These are phyloP conservation scores for Jatropha curcas DNA, from an alignment of 345 rosid species.

Conservation along the genomic window DNA sequence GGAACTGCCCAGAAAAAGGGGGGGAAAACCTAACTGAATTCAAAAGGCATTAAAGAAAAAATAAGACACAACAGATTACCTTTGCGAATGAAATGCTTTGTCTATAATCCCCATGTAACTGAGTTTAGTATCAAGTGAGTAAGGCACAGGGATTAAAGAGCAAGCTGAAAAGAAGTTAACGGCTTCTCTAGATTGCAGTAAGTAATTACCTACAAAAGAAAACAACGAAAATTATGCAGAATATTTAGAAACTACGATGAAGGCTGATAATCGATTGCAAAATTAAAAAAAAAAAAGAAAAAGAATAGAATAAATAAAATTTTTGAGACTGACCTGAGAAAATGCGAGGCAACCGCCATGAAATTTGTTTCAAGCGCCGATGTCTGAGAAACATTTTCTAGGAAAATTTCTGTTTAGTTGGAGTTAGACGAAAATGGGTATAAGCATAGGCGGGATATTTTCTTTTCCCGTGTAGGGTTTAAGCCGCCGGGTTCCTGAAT, in stretches of 20 bases:
- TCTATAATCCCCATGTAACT: constrained; percentile 14
- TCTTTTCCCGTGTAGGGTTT: constrained; percentile 13
- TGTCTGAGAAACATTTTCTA: constrained; percentile 40
- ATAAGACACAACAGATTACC: constrained; percentile 30
- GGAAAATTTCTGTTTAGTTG: background rate
- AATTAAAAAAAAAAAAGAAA: background rate
- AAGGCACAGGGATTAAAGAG: constrained; percentile 26
- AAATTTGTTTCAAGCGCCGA: constrained; percentile 37
- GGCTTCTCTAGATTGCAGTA: constrained; percentile 13
- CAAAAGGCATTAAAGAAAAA: background rate
- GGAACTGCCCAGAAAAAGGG: constrained; percentile 11
- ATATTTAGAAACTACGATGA: background rate
- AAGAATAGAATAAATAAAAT: too few species aligned
- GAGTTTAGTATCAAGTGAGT: constrained; percentile 7
- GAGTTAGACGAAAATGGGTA: background rate
- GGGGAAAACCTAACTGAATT: too few species aligned
- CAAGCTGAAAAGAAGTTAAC: constrained; percentile 19
- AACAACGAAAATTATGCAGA: too few species aligned
- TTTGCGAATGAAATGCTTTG: constrained; percentile 26
- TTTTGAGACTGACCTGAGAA: constrained; percentile 41
- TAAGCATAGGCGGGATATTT: background rate
- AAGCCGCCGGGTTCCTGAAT: background rate
- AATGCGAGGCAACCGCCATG: constrained; percentile 43
- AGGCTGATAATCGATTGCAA: background rate
- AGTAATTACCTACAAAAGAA: constrained; percentile 35